These are phyloP conservation scores for Cryptosporidium andersoni DNA, from an alignment of 169 alveolate genomes.

Conservation along the genomic window DNA sequence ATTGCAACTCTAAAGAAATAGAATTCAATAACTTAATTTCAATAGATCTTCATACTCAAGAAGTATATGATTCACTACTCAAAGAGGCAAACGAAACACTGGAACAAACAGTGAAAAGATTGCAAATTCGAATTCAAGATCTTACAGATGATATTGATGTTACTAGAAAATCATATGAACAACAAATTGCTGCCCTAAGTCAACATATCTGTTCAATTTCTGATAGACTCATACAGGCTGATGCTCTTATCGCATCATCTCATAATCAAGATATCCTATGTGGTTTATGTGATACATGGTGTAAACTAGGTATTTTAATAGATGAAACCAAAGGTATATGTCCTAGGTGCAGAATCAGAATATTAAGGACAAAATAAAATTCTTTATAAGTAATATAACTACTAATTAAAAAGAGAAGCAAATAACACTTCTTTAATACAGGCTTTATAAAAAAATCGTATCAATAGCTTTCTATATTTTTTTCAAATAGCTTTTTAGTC, in stretches of 20 bases:
- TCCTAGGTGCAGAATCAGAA: slow-evolving; percentile 44
- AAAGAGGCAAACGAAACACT: slow-evolving; percentile 68
- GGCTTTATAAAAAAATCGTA: background rate
- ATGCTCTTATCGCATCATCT: slow-evolving; percentile 49
- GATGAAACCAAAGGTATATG: slow-evolving; percentile 52
- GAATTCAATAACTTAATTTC: background rate
- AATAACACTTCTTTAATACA: background rate
- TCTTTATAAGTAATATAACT: too few relatives aligned
- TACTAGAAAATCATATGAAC: slow-evolving; percentile 53
- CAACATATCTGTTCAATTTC: slow-evolving; percentile 55
- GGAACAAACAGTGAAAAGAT: slow-evolving; percentile 37
- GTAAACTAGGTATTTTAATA: slow-evolving; percentile 17
- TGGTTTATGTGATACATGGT: slow-evolving; percentile 48
- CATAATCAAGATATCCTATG: slow-evolving; percentile 64
- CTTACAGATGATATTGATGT: slow-evolving; percentile 47
- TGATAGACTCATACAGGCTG: slow-evolving; percentile 37
- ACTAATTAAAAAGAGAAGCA: too few relatives aligned
- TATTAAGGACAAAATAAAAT: slow-evolving; percentile 30
- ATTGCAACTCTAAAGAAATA: too few relatives aligned
- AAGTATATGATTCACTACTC: slow-evolving; percentile 40
- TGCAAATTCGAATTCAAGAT: slow-evolving; percentile 25
- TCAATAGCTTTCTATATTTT: background rate
- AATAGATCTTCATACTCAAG: slow-evolving; percentile 17
- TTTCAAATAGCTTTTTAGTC: slow-evolving; percentile 18
- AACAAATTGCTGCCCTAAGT: slow-evolving; percentile 34